phyloP scores from a whole-genome alignment of 1,284 basidiomycete species.

The Lentinus polychrous region DNA sequence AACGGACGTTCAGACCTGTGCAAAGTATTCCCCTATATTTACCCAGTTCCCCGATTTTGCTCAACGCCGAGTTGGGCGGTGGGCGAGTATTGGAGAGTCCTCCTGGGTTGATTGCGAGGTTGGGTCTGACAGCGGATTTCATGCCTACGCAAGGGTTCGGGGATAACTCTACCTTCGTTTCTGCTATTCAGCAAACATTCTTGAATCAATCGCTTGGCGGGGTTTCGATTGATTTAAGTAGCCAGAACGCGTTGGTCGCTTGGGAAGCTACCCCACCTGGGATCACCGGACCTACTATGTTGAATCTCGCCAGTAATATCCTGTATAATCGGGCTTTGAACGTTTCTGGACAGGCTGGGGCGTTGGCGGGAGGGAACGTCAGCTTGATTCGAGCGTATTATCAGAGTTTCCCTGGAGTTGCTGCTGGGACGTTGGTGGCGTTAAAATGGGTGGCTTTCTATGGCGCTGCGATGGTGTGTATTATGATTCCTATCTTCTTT shows the following conservation, averaged over 20 bases:
- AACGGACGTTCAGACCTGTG: conserved; percentile 29
- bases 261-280: conserved; percentile 58
- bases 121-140: conserved; percentile 29
- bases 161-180: conserved; percentile 50
- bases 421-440: conserved; percentile 48
- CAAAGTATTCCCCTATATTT: conserved; percentile 38
- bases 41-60: conserved; percentile 33
- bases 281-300: conserved; percentile 45
- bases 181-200: conserved; percentile 40
- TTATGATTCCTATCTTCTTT: background rate
- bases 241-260: conserved; percentile 44
- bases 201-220: conserved; percentile 51
- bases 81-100: conserved; percentile 35
- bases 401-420: conserved; percentile 45
- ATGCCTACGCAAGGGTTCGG: conserved; percentile 33
- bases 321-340: conserved; percentile 56
- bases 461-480: conserved; percentile 58
- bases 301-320: conserved; percentile 66
- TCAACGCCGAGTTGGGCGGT: conserved; percentile 14
- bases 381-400: conserved; percentile 51
- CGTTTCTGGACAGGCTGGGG: conserved; percentile 28
- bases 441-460: conserved; percentile 67
- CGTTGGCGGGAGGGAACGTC: conserved; percentile 19
- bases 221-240: conserved; percentile 45
- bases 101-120: conserved; percentile 35